These are phyloP conservation scores for Rhodotorula sp. DNA, from an alignment of 1,284 basidiomycete genomes.

Conservation along the genomic window DNA sequence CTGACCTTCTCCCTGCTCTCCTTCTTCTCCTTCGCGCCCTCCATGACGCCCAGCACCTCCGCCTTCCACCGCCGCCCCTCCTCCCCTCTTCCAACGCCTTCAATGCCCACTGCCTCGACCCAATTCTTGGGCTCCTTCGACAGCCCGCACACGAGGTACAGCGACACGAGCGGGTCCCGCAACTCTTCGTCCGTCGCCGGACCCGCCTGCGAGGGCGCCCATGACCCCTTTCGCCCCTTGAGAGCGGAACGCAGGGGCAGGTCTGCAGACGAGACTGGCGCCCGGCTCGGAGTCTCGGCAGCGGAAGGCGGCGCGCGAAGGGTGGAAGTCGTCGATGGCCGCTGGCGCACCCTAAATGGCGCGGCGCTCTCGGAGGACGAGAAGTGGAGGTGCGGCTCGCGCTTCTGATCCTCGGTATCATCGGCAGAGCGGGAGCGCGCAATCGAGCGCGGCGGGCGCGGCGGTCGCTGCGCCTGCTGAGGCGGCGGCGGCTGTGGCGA, in stretches of 20 bases:
- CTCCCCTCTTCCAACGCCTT: constrained; percentile 58
- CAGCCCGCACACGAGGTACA: constrained; percentile 57
- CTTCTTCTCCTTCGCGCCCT: constrained; percentile 62
- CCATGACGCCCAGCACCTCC: constrained; percentile 85
- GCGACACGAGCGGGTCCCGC: constrained; percentile 51
- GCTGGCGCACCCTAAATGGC: neutral
- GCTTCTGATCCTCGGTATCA: neutral
- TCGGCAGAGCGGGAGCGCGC: neutral
- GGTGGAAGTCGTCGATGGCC: too few species aligned
- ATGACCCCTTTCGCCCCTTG: neutral
- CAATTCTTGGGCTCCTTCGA: constrained; percentile 60
- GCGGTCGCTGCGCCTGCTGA: neutral
- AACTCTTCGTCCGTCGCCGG: neutral
- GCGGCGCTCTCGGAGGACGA: too few species aligned
- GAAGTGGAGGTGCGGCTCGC: too few species aligned
- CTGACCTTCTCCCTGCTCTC: neutral
- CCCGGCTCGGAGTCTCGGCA: neutral
- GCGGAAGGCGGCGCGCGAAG: neutral
- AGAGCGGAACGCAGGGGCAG: neutral
- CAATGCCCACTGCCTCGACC: constrained; percentile 79
- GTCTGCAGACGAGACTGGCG: constrained; percentile 13
- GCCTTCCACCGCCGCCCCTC: constrained; percentile 92
- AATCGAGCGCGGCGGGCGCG: neutral
- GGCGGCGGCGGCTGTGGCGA: neutral
- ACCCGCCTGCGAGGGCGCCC: neutral